Evolutionary conservation across 805 yeast genomes (phyloP), one percentile per base, ranked within the genome.

Genomic region (Blastobotrys peoriensis): DNA sequence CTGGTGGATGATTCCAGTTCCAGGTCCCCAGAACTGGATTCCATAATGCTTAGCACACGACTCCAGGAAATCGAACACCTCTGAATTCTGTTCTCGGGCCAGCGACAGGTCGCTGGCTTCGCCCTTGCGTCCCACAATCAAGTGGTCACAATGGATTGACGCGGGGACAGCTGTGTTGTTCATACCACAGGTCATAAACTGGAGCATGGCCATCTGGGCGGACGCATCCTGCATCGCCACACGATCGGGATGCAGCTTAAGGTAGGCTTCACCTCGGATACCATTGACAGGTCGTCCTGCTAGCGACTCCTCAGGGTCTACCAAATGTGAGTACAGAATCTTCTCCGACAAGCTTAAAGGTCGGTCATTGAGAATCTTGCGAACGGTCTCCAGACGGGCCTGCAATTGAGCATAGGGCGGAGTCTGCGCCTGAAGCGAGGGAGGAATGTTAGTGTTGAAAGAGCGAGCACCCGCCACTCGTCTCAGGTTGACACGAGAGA

Each of bases 201-300:
- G 98, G 57, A 93, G 73, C 55, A 93, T 73, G n/a, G 98, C 98
- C 86, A 91, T 93, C 70, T 93, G 98, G 16, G 98, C 98, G 25
- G 96, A 86, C n/a, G 98, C 98, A 74, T 93, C 98, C 73, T 93
- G 98, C 95, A 94, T 91, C 21, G 98, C 98, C 39, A 93, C 98
- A 65, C 98, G 80, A 64, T 93, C 98, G 19, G 98, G 98, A 64
- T 85, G 79, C 58, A 93, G 76, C 72, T 93, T 93, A 65, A 93
- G 76, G 69, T 93, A 93, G 43, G 89, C 79, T 40, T 81, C 72
- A 55, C 98, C 99, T 69, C 98, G 79, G 51, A 83, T 68, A 54
- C 76, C 74, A 42, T 69, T 58, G 15, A 77, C 61, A 44, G 70
- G 66, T 3, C 15, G 18, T 8, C 78, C 74, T 15, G 73, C 69